Conservation (phyloP, 163 green algal genomes). For the Scenedesmus sp. region DNA sequence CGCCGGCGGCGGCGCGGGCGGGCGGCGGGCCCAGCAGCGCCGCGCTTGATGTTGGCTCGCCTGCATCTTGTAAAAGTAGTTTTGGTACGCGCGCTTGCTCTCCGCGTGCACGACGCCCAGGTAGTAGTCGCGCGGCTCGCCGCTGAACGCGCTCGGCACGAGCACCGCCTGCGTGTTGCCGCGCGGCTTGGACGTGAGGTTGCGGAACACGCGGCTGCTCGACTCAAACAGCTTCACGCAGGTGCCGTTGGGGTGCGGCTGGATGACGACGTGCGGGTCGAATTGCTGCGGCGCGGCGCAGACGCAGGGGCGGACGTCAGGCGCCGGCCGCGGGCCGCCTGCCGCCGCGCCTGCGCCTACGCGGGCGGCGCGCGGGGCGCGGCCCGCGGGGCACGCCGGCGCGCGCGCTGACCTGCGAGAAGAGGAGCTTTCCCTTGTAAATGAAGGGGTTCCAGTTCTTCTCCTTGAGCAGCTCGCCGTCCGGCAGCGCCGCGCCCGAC, state of each 20-base stretch:
- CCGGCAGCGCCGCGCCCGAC: background rate
- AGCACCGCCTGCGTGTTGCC: constrained; percentile 51
- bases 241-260: constrained; percentile 42
- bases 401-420: constrained; percentile 25
- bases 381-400: no score
- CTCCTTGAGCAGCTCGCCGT: constrained; percentile 41
- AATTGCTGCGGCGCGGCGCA: constrained; percentile 36
- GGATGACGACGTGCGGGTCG: constrained; percentile 48
- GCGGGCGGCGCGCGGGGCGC: no score
- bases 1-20: no score
- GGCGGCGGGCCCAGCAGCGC: no score
- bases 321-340: no score
- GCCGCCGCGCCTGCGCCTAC: no score
- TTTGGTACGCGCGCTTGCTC: constrained; percentile 36
- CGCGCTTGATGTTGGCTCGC: no score
- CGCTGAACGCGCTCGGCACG: constrained; percentile 38
- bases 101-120: constrained; percentile 46
- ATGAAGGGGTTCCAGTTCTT: constrained; percentile 53
- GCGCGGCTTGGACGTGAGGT: constrained; percentile 40
- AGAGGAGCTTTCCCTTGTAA: constrained; percentile 46
- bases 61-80: constrained; percentile 56
- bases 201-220: constrained; percentile 32
- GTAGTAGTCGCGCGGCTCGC: constrained; percentile 46
- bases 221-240: constrained; percentile 47
- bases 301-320: no score